phyloP scores from a whole-genome alignment of 1,284 basidiomycete genomes.

The Pterulicium gracile region DNA sequence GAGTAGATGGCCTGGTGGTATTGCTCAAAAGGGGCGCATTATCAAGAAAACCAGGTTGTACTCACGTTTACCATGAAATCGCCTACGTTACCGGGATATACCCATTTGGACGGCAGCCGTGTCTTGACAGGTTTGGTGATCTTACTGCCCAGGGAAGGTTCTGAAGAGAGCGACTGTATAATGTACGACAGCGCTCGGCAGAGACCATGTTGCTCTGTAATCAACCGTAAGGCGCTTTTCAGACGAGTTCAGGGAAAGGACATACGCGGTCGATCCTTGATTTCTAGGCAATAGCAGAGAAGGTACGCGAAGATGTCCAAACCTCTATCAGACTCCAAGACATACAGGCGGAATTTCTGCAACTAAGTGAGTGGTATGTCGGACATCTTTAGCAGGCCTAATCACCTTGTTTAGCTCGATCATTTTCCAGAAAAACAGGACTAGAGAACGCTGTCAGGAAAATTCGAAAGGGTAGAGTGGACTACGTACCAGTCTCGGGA shows the following conservation, averaged over 20 bases:
- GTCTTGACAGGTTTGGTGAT: conserved; percentile 53
- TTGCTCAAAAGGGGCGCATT: neutral
- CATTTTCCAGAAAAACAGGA: conserved; percentile 84
- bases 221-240: conserved; percentile 8
- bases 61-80: conserved; percentile 84
- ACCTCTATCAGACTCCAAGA: conserved; percentile 71
- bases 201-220: conserved; percentile 77
- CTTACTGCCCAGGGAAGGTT: conserved; percentile 63
- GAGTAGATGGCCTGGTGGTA: conserved; percentile 72
- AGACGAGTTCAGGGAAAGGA: conserved; percentile 5
- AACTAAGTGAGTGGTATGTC: conserved; percentile 7
- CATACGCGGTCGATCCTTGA: conserved; percentile 84
- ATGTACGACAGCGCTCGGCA: conserved; percentile 87
- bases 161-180: conserved; percentile 83
- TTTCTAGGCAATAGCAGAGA: conserved; percentile 70
- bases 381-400: neutral
- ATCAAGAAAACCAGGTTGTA: conserved; percentile 6
- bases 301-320: conserved; percentile 71
- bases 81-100: conserved; percentile 58
- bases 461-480: conserved; percentile 1
- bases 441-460: conserved; percentile 24
- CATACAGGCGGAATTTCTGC: conserved; percentile 78
- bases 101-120: conserved; percentile 67
- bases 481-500: conserved; percentile 61
- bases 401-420: conserved; percentile 82